A percentile compares a stretch with the other conserved stretches of the same genome.
Conservation (phyloP, 257 asterid species). For the Penstemon barbatus region DNA sequence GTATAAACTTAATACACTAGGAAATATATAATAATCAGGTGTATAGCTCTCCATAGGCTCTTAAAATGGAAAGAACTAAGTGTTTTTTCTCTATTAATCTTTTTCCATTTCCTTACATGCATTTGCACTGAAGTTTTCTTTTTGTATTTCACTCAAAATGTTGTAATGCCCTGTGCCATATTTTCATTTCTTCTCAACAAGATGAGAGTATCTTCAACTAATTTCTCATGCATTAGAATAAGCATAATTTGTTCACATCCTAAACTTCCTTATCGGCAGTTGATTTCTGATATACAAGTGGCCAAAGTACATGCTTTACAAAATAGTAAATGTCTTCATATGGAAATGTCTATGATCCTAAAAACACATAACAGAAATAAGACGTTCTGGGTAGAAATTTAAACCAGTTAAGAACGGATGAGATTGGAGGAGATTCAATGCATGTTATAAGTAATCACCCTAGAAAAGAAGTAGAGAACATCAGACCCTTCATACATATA, state of each 20-base stretch:
- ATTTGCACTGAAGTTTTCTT: not conserved
- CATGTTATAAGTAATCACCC: not conserved
- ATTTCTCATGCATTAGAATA: not conserved
- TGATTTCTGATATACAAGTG: not conserved
- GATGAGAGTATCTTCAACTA: not conserved
- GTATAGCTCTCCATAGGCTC: not conserved
- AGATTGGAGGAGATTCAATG: not conserved
- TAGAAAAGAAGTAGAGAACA: not conserved
- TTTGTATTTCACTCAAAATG: not conserved
- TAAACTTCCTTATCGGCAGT: not conserved
- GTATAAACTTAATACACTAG: not conserved
- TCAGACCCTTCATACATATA: not conserved
- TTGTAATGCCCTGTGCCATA: not conserved
- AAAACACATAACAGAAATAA: too few species aligned
- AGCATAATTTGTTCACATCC: not conserved
- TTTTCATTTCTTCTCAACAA: not conserved
- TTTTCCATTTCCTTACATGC: not conserved
- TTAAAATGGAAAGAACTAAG: not conserved
- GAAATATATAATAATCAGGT: not conserved
- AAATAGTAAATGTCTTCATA: not conserved
- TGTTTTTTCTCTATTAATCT: not conserved
- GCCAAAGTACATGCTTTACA: not conserved
- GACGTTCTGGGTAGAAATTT: too few species aligned
- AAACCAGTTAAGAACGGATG: too few species aligned
- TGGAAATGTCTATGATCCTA: not conserved